Evolutionary conservation across 192 early-diverging fungal species (phyloP), one percentile per base, ranked within the genome.

Genomic region (Rhizophagus sp.): DNA sequence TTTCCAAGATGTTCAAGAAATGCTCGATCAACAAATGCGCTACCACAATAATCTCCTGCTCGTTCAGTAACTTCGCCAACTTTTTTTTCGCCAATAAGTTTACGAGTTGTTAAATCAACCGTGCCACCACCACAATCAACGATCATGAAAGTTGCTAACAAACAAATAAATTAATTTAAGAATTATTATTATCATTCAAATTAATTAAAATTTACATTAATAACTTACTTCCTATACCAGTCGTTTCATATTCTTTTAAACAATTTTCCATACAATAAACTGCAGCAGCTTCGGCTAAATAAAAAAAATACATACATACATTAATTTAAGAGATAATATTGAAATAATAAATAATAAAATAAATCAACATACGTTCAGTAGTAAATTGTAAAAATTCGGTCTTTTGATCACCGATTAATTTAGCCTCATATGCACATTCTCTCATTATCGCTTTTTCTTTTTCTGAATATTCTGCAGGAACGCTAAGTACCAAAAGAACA

Each of bases 41-140:
- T 83, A 3, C 88, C 88, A 22, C 87, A 89, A 25, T 79, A 84
- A n/a, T 82, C 83, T 25, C 87, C 87, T 13, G 82, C 75, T 13
- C 88, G 83, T 61, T 85, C 83, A 27, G 88, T 88, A 33, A 84
- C 76, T 74, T 89, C 88, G 27, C 83, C 83, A 9, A 89, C 66
- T 24, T 81, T 65, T 15, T 61, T 61, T n/a, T 75, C 50, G 9
- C 11, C 1, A 7, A 30, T 7, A 34, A 75, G 25, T 75, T 62
- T 50, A 8, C 33, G 27, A 19, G 25, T 57, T 25, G 50, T 85
- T 72, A 85, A 65, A 83, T 85, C 84, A 2, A 85, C 82, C 2
- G 84, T 83, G 68, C 84, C 84, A 62, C 84, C 84, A 61, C 84
- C 84, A 70, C 82, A 82, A 72, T 85, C 84, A 71, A 81, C 83